Conservation (phyloP, 768 basidiomycete genomes). For the Cystofilobasidium macerans region DNA sequence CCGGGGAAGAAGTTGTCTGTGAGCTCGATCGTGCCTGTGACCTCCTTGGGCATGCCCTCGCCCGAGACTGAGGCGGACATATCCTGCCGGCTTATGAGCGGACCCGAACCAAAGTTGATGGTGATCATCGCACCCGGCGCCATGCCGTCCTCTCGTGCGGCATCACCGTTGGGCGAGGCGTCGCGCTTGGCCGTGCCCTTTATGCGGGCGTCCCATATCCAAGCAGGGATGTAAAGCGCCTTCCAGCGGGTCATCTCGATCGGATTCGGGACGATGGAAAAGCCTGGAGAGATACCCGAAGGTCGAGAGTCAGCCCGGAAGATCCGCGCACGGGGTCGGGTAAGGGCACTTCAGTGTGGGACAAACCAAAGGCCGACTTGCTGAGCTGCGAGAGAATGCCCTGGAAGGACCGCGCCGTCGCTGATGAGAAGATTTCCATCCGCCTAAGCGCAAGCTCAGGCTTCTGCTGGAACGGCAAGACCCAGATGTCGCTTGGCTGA, state of each 20-base stretch:
- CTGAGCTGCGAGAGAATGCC: not conserved
- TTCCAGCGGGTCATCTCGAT: not conserved
- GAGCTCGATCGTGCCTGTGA: not conserved
- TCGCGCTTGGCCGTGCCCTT: slow-evolving; percentile 1
- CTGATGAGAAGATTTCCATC: not conserved
- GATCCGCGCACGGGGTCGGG: not conserved
- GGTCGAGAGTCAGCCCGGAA: not conserved
- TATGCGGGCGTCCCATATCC: not conserved
- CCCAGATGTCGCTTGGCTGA: not conserved
- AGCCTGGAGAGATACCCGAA: not conserved
- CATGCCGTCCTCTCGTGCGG: not conserved
- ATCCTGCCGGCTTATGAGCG: not conserved
- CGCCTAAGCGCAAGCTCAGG: not conserved
- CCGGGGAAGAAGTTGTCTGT: not conserved
- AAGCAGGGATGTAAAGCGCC: not conserved
- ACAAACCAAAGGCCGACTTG: not conserved
- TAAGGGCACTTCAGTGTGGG: not conserved
- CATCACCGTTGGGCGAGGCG: not conserved
- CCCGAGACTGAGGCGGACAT: not conserved
- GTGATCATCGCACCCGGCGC: not conserved
- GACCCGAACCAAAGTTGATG: not conserved
- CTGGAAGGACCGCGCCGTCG: not conserved
- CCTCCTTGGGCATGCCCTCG: not conserved
- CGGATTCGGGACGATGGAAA: not conserved
- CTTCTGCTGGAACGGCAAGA: not conserved